These are phyloP conservation scores for Pisolithus tinctorius DNA, from an alignment of 768 basidiomycete genomes.

Conservation along the genomic window DNA sequence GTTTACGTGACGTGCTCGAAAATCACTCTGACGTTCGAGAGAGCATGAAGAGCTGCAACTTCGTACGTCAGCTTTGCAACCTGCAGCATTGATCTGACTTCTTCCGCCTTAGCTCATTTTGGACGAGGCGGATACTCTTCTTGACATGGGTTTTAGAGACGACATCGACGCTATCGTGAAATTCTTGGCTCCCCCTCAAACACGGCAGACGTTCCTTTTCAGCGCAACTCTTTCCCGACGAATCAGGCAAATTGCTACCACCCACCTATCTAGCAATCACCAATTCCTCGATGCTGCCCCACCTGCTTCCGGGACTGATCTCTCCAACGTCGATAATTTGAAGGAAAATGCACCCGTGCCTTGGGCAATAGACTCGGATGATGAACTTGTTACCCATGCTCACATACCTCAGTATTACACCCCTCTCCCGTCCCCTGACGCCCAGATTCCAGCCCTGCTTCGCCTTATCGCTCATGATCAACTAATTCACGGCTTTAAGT, in stretches of 20 bases:
- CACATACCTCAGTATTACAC: constrained; percentile 83
- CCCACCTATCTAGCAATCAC: constrained; percentile 54
- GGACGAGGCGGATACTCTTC: constrained; percentile 87
- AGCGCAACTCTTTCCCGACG: constrained; percentile 76
- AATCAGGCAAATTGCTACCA: constrained; percentile 64
- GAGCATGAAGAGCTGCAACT: constrained; percentile 47
- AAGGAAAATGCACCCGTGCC: neutral
- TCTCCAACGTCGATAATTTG: neutral
- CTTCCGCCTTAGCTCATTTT: constrained; percentile 60
- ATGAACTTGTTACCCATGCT: constrained; percentile 47
- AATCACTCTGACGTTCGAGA: constrained; percentile 49
- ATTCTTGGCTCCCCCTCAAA: constrained; percentile 51
- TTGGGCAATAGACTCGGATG: neutral
- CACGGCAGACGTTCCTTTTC: constrained; percentile 89
- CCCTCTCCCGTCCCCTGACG: constrained; percentile 51
- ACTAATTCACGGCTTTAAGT: constrained; percentile 52
- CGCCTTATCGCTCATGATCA: constrained; percentile 87
- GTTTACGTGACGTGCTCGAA: constrained; percentile 67
- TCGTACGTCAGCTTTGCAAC: constrained; percentile 37
- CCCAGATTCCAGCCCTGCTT: constrained; percentile 75
- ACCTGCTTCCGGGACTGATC: constrained; percentile 36
- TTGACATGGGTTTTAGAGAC: constrained; percentile 89
- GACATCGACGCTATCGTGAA: constrained; percentile 71
- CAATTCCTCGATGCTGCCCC: constrained; percentile 68
- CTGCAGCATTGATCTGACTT: constrained; percentile 4